Evolutionary conservation across 2,329 filamentous ascomycete genomes (phyloP), one percentile per base, ranked within the genome.

Genomic region (Calonectria leucothoes): DNA sequence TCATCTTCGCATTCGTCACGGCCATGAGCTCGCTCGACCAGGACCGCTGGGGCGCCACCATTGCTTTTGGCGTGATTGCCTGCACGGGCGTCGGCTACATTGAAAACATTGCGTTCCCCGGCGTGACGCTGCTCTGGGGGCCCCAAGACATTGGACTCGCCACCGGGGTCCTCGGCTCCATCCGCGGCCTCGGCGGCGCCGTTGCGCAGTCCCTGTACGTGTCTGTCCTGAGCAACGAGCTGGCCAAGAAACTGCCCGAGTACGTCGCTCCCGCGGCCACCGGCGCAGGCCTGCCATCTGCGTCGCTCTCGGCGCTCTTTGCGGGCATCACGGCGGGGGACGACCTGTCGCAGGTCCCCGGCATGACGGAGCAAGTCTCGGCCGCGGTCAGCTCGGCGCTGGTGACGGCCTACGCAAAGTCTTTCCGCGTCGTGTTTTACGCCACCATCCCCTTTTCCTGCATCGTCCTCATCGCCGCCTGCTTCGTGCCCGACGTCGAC

Each of bases 91-190:
- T 84, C 29, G 85, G 85, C 2, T 85, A 82, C 74, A 81, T 86
- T 67, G 84, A 86, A 72, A 86, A 84, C 76, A 80, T 86, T 65
- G 79, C 82, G n/a, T 82, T 87, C 64, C 84, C 86, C 0, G 85
- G 84, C 10, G 85, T 88, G 31, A 85, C 86, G 2, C 82, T 87
- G 12, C 83, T 89, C 51, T 87, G 84, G 78, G 86, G 86, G 70
- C 81, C 87, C 6, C 84, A 87, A 74, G 87, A 88, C 73, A 87
- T 88, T 55, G 86, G 87, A 20, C 82, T 88, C 20, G 86, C 79
- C 68, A 85, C 76, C 7, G 87, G 87, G 23, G 83, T 87, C 27
- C 84, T 88, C 35, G 86, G 87, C 14, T 86, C 84, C 25, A 87
- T 88, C 69, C 85, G 87, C 35, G 85, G 84, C 6, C 82, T 84